Base-by-base conservation (phyloP, 495 filamentous ascomycete species). In the Xylaria intraflava region DNA sequence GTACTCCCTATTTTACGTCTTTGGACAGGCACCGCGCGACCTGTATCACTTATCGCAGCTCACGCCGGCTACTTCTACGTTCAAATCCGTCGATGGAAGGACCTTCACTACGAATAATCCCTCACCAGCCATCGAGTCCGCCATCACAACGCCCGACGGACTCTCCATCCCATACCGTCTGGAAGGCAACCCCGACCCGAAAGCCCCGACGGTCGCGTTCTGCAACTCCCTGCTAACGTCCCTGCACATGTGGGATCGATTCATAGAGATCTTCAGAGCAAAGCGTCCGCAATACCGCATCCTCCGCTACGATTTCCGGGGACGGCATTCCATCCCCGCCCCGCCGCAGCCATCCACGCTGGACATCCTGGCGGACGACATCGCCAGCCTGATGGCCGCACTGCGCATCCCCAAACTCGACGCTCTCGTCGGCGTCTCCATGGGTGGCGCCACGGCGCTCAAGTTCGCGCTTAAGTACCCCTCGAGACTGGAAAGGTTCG, bases 1-100 rank as follows among this genome's bases (percentile, higher is more conserved):
- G 0, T 91, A 87, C 68, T 71, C 81, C 44, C 81, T 89, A 60
- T 84, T 87, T 61, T 90, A 89, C 69, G 84, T 84, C 35, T 90
- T 93, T 59, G 86, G 85, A 0, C 79, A 85, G 0, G 85, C 79
- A 0, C 83, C 86, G 7, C 73, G 86, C n/a, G 83, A 89, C 48
- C 71, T 90, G 17, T 54, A 72, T 3, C 74, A 68, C 8, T 57
- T 78, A 10, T 61, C 60, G 14, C 74, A 9, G 55, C 53, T 77
- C 62, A 53, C 68, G 0, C 33, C 50, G 2, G 9, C 61, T 0
- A 56, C 56, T 0, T 75, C 74, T 63, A 68, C 72, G 4, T 85
- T 82, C 30, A 76, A 75, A 45, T 80, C 85, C 23, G 69, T 68
- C 0, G 72, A 77, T 49, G 76, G 76, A 4, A 73, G 61, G 49